A percentile compares a stretch with the other conserved stretches of the same genome.
Conservation (phyloP, 805 yeast species). For the Monosporozyma unispora region DNA sequence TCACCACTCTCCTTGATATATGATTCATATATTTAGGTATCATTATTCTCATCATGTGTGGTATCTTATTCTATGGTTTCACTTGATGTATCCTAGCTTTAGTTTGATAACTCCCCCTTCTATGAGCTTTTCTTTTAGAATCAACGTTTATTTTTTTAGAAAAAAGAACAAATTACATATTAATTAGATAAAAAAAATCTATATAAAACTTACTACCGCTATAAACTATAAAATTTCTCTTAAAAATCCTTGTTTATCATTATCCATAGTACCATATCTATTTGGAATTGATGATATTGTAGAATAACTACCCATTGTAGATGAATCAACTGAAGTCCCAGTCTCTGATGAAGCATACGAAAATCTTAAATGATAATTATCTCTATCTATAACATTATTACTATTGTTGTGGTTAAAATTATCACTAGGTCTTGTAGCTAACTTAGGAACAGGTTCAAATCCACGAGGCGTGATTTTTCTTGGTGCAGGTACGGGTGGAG, state of each 20-base stretch:
- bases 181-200: neutral
- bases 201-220: neutral
- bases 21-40: neutral
- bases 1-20: neutral
- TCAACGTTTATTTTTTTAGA: neutral
- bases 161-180: neutral
- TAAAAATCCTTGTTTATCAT: conserved; percentile 12
- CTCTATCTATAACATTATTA: neutral
- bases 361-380: conserved; percentile 5
- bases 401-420: neutral
- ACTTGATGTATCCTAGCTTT: too few species aligned
- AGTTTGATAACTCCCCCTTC: neutral
- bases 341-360: conserved; percentile 13
- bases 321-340: conserved; percentile 14
- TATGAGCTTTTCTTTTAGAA: neutral
- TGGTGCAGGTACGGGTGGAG: conserved; percentile 20
- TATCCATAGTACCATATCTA: neutral
- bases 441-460: neutral
- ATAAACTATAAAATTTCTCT: conserved; percentile 14
- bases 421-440: neutral
- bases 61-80: too few species aligned
- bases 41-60: neutral
- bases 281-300: conserved; percentile 15
- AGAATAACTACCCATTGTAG: conserved; percentile 12
- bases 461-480: conserved; percentile 8